These are phyloP conservation scores for Leucosporidium yakuticum DNA, from an alignment of 768 basidiomycete species.

Conservation along the genomic window DNA sequence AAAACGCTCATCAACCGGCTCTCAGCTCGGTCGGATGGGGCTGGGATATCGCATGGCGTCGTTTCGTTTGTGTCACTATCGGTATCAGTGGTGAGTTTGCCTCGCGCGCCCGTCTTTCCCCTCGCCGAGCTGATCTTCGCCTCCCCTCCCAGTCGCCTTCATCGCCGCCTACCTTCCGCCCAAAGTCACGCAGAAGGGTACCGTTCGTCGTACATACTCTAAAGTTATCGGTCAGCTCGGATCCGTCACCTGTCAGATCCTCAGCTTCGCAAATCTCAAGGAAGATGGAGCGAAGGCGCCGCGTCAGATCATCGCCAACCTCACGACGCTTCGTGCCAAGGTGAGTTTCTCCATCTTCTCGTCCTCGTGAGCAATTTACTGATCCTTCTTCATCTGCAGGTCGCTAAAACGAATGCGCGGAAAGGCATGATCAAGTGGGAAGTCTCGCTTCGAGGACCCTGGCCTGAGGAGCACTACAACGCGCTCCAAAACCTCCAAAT, in stretches of 20 bases:
- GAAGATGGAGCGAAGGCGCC: constrained; percentile 20
- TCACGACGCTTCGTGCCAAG: constrained; percentile 8
- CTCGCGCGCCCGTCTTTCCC: too few relatives aligned
- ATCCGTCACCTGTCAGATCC: constrained; percentile 21
- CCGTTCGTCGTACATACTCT: constrained; percentile 31
- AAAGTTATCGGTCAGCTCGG: constrained; percentile 24
- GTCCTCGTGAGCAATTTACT: background rate
- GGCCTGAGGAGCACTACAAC: constrained; percentile 27
- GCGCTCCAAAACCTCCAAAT: constrained; percentile 22
- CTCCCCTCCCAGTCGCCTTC: constrained; percentile 14
- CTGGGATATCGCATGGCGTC: constrained; percentile 30
- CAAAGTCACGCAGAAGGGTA: constrained; percentile 20
- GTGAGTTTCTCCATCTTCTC: background rate
- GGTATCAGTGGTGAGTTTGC: constrained; percentile 19
- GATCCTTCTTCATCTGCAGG: constrained; percentile 5
- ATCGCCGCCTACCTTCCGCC: constrained; percentile 25
- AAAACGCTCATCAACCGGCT: constrained; percentile 26
- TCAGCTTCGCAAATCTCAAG: constrained; percentile 29
- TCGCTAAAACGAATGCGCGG: constrained; percentile 22
- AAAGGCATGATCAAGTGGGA: constrained; percentile 30
- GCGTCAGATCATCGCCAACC: constrained; percentile 27
- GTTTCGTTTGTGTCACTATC: constrained; percentile 22
- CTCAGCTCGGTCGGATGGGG: constrained; percentile 22
- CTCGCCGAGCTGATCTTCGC: too few relatives aligned
- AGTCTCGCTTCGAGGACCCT: constrained; percentile 25